These are phyloP conservation scores for Ogataea minuta DNA, from an alignment of 805 yeast species.

Conservation along the genomic window DNA sequence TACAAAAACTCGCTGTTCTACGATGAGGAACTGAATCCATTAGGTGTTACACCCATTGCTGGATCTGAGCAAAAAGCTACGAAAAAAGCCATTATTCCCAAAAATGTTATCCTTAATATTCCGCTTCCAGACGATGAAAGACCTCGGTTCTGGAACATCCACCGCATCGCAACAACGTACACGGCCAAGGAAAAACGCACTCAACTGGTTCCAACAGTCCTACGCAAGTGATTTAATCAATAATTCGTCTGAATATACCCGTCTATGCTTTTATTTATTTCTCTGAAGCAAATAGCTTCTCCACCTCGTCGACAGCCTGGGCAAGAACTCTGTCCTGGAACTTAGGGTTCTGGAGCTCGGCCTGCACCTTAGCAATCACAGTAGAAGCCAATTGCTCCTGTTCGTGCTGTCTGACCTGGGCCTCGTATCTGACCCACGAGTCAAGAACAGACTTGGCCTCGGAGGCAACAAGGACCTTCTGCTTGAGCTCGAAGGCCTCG, in stretches of 20 bases:
- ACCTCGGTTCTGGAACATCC: conserved; percentile 46
- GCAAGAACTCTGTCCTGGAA: conserved; percentile 90
- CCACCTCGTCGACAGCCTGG: conserved; percentile 91
- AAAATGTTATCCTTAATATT: conserved; percentile 10
- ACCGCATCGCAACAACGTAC: conserved; percentile 18
- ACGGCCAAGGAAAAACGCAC: conserved; percentile 16
- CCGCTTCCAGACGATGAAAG: conserved; percentile 41
- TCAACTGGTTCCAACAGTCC: conserved; percentile 22
- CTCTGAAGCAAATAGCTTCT: conserved; percentile 63
- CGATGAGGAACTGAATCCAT: conserved; percentile 65
- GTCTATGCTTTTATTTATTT: conserved; percentile 11
- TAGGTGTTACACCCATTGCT: conserved; percentile 50
- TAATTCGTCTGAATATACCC: background rate
- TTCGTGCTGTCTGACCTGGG: conserved; percentile 92
- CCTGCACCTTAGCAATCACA: conserved; percentile 84
- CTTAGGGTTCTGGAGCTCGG: conserved; percentile 79
- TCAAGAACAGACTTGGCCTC: conserved; percentile 96
- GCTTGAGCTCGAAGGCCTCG: conserved; percentile 88
- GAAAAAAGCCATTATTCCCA: background rate
- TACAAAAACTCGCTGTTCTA: conserved; percentile 55
- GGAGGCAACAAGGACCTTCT: conserved; percentile 77
- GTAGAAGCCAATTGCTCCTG: conserved; percentile 87
- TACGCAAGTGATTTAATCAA: conserved; percentile 4
- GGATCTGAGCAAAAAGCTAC: conserved; percentile 4
- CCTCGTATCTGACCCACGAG: conserved; percentile 98